Base-by-base conservation (phyloP, 2,329 filamentous ascomycete species). In the Calonectria montana region DNA sequence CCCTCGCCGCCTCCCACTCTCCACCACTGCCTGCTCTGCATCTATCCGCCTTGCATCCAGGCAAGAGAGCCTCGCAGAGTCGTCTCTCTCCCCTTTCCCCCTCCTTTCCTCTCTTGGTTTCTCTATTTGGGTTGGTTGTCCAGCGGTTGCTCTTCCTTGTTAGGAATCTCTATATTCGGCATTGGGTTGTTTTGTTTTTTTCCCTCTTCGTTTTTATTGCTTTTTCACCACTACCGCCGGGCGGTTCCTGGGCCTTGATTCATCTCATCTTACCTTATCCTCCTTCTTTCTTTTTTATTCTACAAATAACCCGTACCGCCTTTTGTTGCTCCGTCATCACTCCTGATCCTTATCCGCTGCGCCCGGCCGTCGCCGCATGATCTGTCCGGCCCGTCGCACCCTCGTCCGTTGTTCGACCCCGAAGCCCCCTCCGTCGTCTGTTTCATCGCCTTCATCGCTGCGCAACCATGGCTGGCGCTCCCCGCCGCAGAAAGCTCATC, bases 401-500 rank as follows among this genome's bases (percentile, higher is more conserved):
- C 71, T 70, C 72, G 69, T 70, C 73, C 71, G 73, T 71, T 75
- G 79, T 76, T 76, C 78, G 76, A 79, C 78, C 64, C 76, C 76
- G 76, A 77, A 79, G 79, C 77, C 76, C 75, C 76, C 74, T 80
- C 78, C 74, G 77, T 78, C 79, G 72, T 76, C 76, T 76, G 74
- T 76, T 77, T 72, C 72, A 74, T 79, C 77, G 74, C 77, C 76
- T 77, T 75, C 65, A 74, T 75, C 75, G 72, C 71, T 73, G 73
- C 74, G 75, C 74, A 79, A 79, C 57, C 75, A 84, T 83, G 82
- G 80, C 83, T 80, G 83, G 73, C 76, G 79, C 75, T 71, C 82
- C 88, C 80, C 89, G 90, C 80, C 90, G 91, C 83, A 92, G 89
- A 84, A 92, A 91, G 84, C 83, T 91, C 78, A 89, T 93, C 82